Evolutionary conservation across 345 rosid species (phyloP).

Genomic region (Xanthoceras sorbifolium): DNA sequence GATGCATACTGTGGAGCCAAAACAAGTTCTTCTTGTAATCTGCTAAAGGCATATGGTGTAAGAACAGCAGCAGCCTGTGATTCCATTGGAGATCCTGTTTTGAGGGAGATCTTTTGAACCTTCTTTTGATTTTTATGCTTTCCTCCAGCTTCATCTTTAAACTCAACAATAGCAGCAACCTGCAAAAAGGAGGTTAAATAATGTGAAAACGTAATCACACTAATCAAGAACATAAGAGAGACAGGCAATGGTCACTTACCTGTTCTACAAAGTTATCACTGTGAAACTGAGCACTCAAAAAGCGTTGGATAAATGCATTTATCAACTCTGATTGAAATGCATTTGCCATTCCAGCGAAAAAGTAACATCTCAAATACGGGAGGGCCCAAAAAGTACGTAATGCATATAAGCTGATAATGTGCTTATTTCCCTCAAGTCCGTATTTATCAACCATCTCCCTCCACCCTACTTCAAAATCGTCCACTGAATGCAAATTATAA

Average conservation of each 20-base stretch:
- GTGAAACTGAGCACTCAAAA: constrained; percentile 45
- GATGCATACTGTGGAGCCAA: constrained; percentile 67
- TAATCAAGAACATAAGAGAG: constrained; percentile 1
- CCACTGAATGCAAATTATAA: constrained; percentile 40
- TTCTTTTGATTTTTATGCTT: constrained; percentile 44
- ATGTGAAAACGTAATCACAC: neutral
- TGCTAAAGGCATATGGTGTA: constrained; percentile 57
- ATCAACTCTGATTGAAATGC: constrained; percentile 46
- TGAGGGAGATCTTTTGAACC: constrained; percentile 43
- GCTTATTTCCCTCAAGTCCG: constrained; percentile 54
- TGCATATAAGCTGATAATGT: constrained; percentile 50
- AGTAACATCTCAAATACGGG: constrained; percentile 53
- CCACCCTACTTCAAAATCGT: constrained; percentile 60
- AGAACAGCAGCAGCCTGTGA: constrained; percentile 60
- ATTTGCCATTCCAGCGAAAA: constrained; percentile 51
- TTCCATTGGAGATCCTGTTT: constrained; percentile 66
- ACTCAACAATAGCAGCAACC: constrained; percentile 49
- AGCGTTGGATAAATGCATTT: constrained; percentile 46
- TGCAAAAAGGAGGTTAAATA: constrained; percentile 19
- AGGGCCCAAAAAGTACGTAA: constrained; percentile 56
- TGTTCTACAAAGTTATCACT: constrained; percentile 50
- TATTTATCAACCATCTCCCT: constrained; percentile 48
- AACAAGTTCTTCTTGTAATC: constrained; percentile 65
- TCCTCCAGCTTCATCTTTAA: constrained; percentile 39
- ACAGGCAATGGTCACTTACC: constrained; percentile 23